Evolutionary conservation across 2,329 filamentous ascomycete genomes (phyloP).

Genomic region (Verticillium zaregamsianum): DNA sequence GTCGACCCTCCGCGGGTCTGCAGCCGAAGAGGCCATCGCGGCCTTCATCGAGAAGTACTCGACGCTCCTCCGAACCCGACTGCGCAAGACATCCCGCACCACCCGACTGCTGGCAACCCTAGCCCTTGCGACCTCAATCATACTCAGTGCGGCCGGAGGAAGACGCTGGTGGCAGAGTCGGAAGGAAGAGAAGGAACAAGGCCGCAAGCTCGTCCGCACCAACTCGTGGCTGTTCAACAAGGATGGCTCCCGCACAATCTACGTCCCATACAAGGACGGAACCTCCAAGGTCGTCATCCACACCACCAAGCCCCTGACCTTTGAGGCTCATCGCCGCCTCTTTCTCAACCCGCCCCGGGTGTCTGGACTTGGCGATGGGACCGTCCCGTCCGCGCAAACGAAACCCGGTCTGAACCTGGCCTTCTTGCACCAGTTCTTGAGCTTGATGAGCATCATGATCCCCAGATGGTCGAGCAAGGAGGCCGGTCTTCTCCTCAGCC

Average conservation of each 20-base stretch:
- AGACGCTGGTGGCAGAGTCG: conserved; percentile 71
- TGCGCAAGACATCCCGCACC: conserved; percentile 64
- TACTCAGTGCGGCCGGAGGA: conserved; percentile 74
- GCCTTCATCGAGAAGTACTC: conserved; percentile 59
- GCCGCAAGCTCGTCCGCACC: conserved; percentile 73
- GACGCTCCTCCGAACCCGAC: conserved; percentile 43
- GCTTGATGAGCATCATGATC: conserved; percentile 95
- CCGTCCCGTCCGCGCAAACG: conserved; percentile 80
- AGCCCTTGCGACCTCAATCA: conserved; percentile 70
- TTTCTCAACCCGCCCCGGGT: conserved; percentile 89
- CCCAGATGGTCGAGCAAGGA: conserved; percentile 95
- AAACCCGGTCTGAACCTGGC: conserved; percentile 94
- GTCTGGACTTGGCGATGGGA: conserved; percentile 68
- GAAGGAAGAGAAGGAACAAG: conserved; percentile 76
- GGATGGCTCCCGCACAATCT: conserved; percentile 91
- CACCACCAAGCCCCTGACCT: conserved; percentile 86
- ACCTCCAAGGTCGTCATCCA: conserved; percentile 90
- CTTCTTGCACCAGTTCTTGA: conserved; percentile 94
- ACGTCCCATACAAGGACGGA: conserved; percentile 83
- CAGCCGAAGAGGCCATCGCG: conserved; percentile 63
- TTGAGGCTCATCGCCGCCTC: conserved; percentile 89
- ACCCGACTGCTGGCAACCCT: conserved; percentile 74
- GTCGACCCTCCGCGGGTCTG: conserved; percentile 70
- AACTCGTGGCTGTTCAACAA: conserved; percentile 94
- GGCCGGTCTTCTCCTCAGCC: conserved; percentile 82